Conservation (phyloP, 192 early-diverging fungal genomes). For the Coemansia sp. region DNA sequence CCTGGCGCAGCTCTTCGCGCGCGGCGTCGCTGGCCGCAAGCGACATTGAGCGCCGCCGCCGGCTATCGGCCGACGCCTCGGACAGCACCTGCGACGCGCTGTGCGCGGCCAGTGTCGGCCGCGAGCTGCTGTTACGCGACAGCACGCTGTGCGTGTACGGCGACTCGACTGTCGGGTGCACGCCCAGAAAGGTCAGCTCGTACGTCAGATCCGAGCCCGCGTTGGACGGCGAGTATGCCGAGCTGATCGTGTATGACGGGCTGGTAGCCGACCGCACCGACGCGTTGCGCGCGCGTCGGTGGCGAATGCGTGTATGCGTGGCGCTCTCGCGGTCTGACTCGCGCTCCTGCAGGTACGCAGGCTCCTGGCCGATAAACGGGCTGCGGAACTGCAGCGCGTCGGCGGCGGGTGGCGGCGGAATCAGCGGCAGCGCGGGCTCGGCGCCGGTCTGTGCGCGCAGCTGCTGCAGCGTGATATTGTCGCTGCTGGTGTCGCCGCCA, state of each 20-base stretch:
- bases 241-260: slow-evolving; percentile 38
- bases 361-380: slow-evolving; percentile 23
- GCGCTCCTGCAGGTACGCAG: slow-evolving; percentile 13
- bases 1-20: slow-evolving; percentile 1
- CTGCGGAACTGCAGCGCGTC: slow-evolving; percentile 24
- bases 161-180: slow-evolving; percentile 38
- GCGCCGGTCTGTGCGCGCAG: slow-evolving; percentile 9
- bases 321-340: slow-evolving; percentile 35
- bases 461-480: slow-evolving; percentile 31
- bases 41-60: slow-evolving; percentile 22
- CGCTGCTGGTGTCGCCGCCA: slow-evolving; percentile 26
- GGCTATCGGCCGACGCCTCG: slow-evolving; percentile 1
- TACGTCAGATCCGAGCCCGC: slow-evolving; percentile 44
- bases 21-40: not conserved
- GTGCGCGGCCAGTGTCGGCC: not conserved
- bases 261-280: slow-evolving; percentile 29
- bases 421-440: slow-evolving; percentile 10
- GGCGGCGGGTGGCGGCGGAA: slow-evolving; percentile 24
- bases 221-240: slow-evolving; percentile 46
- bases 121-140: slow-evolving; percentile 19
- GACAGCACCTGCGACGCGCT: slow-evolving; percentile 9
- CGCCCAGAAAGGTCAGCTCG: slow-evolving; percentile 43
- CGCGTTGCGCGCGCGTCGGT: slow-evolving; percentile 26
- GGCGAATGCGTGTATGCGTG: slow-evolving; percentile 46
- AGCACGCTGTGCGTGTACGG: slow-evolving; percentile 22